A percentile compares a stretch with the other conserved stretches of the same genome.
These are phyloP conservation scores for Aspergillus cristatus DNA, from an alignment of 495 filamentous ascomycete genomes.

Conservation along the genomic window DNA sequence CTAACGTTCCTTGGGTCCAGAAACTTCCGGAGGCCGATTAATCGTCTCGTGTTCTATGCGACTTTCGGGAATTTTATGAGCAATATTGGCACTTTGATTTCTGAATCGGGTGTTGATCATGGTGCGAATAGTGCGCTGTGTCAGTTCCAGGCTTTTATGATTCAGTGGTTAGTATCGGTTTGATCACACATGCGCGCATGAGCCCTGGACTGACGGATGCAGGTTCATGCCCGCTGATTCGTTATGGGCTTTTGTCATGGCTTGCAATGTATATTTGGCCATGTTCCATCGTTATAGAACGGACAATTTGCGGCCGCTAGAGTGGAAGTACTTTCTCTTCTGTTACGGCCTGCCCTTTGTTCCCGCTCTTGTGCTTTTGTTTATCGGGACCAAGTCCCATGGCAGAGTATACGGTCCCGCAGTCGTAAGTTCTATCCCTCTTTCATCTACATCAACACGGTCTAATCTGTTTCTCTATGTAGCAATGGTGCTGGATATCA, in stretches of 20 bases:
- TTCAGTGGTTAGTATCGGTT: slow-evolving; percentile 18
- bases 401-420: slow-evolving; percentile 59
- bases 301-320: slow-evolving; percentile 49
- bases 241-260: slow-evolving; percentile 68
- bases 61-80: slow-evolving; percentile 64
- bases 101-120: slow-evolving; percentile 30
- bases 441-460: no score
- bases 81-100: slow-evolving; percentile 61
- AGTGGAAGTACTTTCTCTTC: slow-evolving; percentile 51
- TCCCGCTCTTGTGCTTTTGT: slow-evolving; percentile 51
- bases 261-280: slow-evolving; percentile 68
- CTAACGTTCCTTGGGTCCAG: slow-evolving; percentile 42
- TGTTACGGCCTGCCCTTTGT: slow-evolving; percentile 63
- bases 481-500: slow-evolving; percentile 64
- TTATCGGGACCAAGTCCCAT: slow-evolving; percentile 32
- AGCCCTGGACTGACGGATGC: no score
- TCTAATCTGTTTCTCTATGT: no score
- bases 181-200: no score
- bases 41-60: slow-evolving; percentile 66
- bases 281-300: slow-evolving; percentile 61
- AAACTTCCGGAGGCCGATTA: slow-evolving; percentile 56
- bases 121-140: slow-evolving; percentile 42
- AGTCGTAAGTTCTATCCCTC: slow-evolving; percentile 21
- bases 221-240: slow-evolving; percentile 58
- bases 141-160: slow-evolving; percentile 58